Percentiles rank a stretch among this genome's conserved stretches.
Conservation (phyloP, 2,329 filamentous ascomycete species). For the Pseudogymnoascus destructans region DNA sequence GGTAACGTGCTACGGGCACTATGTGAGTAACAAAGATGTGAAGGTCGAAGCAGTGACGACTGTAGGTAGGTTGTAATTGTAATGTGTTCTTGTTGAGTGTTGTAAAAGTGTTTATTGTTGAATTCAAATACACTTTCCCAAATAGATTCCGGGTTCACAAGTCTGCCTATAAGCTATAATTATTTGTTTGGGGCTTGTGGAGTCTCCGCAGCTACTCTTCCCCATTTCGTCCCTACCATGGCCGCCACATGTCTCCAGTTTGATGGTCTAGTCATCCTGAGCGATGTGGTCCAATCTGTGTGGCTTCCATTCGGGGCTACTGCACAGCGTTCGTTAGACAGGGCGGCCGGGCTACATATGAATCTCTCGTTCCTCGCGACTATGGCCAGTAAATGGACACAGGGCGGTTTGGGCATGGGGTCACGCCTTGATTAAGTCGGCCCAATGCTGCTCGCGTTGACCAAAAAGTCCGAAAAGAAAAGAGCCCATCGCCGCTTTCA, state of each 20-base stretch:
- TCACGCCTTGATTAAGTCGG: conserved; percentile 6
- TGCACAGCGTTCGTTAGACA: conserved; percentile 4
- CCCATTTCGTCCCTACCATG: conserved; percentile 6
- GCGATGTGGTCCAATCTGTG: conserved; percentile 7
- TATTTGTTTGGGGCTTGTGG: conserved; percentile 4
- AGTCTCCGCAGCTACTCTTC: not conserved
- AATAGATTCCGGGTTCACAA: not conserved
- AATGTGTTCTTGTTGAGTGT: not conserved
- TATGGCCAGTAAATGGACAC: not conserved
- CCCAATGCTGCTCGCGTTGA: conserved; percentile 5
- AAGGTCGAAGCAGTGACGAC: not conserved
- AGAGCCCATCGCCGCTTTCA: not conserved
- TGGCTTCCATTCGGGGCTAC: conserved; percentile 3
- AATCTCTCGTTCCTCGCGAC: conserved; percentile 5
- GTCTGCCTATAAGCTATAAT: not conserved
- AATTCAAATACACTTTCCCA: not conserved
- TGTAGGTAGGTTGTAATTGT: conserved; percentile 1
- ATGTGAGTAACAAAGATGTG: not conserved
- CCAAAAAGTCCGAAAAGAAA: conserved; percentile 4
- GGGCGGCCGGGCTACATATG: conserved; percentile 3
- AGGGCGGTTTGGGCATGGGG: conserved; percentile 1
- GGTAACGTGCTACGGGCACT: not conserved
- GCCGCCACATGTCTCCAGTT: conserved; percentile 3
- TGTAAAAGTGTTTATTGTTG: not conserved
- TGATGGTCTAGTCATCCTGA: conserved; percentile 3